Conservation (phyloP, 257 asterid species). For the Lithospermum erythrorhizon region DNA sequence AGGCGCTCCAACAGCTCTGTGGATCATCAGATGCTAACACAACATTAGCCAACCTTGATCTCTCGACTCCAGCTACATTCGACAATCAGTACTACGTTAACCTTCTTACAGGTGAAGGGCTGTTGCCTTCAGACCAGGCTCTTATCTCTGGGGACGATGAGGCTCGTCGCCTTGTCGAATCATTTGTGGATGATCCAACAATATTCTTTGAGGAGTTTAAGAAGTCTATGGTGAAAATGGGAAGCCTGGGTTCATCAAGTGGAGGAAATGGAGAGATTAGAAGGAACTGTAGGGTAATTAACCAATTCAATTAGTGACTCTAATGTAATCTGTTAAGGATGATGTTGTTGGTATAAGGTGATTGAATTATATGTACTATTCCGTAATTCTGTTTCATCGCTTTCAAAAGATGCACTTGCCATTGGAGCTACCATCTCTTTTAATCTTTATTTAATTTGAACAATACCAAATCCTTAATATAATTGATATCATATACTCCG, state of each 20-base stretch:
- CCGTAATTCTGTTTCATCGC: no score
- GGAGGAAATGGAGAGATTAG: conserved; percentile 47
- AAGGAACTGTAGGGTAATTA: conserved; percentile 44
- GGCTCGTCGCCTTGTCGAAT: conserved; percentile 25
- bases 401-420: no score
- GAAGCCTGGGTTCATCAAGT: conserved; percentile 25
- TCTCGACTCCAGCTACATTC: conserved; percentile 37
- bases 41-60: conserved; percentile 62
- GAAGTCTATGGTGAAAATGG: conserved; percentile 67
- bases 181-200: conserved; percentile 28
- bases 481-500: no score
- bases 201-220: conserved; percentile 43
- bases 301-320: conserved; percentile 1
- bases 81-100: conserved; percentile 70
- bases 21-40: conserved; percentile 26
- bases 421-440: no score
- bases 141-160: conserved; percentile 29
- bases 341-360: no score
- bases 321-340: no score
- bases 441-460: no score
- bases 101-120: conserved; percentile 58
- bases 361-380: neutral
- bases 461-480: no score
- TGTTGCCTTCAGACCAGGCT: conserved; percentile 62
- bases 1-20: conserved; percentile 61